Evolutionary conservation across 2,329 filamentous ascomycete genomes (phyloP).

Genomic region (Onygenales sp.): DNA sequence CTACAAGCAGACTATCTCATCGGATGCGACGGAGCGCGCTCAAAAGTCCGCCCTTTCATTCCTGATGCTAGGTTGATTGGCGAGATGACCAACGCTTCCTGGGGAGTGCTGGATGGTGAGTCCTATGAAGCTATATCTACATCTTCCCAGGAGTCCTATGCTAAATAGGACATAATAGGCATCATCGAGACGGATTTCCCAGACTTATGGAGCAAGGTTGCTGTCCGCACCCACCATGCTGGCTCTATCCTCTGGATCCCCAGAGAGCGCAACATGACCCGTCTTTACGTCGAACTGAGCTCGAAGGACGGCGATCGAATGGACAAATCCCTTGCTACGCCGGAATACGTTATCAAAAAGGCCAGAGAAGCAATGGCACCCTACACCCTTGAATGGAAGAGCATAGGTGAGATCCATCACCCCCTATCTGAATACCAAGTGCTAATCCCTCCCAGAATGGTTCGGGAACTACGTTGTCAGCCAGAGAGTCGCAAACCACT

Average conservation of each 20-base stretch:
- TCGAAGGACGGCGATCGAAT: constrained; percentile 35
- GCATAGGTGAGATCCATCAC: constrained; percentile 20
- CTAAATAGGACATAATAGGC: constrained; percentile 10
- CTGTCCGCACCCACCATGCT: constrained; percentile 46
- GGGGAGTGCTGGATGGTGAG: constrained; percentile 43
- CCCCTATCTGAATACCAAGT: neutral
- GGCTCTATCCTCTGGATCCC: constrained; percentile 67
- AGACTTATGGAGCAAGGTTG: constrained; percentile 50
- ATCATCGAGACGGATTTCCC: constrained; percentile 52
- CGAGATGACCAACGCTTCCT: constrained; percentile 39
- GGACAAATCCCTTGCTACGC: constrained; percentile 55
- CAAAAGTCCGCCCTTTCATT: constrained; percentile 52
- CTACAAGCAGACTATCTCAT: constrained; percentile 36
- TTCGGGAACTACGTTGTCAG: constrained; percentile 44
- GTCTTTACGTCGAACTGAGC: constrained; percentile 55
- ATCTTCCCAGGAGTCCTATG: too few relatives aligned
- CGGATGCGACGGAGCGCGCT: constrained; percentile 60
- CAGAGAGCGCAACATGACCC: constrained; percentile 52
- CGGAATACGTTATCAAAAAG: constrained; percentile 59
- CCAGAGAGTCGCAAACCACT: constrained; percentile 38
- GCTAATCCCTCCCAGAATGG: constrained; percentile 30
- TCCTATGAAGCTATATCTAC: constrained; percentile 24
- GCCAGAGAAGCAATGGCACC: constrained; percentile 36
- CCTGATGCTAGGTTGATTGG: constrained; percentile 45
- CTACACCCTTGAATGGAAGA: constrained; percentile 36